Percentiles rank a stretch among this genome's conserved stretches.
These are phyloP conservation scores for Xanthoconium separans DNA, from an alignment of 1,284 basidiomycete genomes.

Conservation along the genomic window DNA sequence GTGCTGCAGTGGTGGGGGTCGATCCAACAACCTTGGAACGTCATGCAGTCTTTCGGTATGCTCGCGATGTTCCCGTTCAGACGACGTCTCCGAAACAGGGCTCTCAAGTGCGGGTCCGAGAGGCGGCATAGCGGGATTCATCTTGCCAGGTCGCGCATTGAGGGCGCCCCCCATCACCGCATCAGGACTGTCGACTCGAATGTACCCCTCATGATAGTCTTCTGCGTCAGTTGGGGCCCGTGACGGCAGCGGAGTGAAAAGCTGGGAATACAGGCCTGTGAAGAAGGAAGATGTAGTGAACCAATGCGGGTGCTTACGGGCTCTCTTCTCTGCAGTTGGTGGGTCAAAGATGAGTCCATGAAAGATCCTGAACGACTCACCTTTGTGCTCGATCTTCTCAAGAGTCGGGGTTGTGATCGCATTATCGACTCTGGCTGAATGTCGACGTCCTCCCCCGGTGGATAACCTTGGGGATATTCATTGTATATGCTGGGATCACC, in stretches of 20 bases:
- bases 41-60: slow-evolving; percentile 17
- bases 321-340: slow-evolving; percentile 28
- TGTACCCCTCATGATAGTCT: slow-evolving; percentile 31
- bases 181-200: slow-evolving; percentile 33
- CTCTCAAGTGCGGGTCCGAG: slow-evolving; percentile 20
- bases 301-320: slow-evolving; percentile 25
- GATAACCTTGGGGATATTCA: slow-evolving; percentile 34
- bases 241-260: slow-evolving; percentile 35
- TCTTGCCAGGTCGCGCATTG: slow-evolving; percentile 32
- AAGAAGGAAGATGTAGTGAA: slow-evolving; percentile 5
- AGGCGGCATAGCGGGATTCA: slow-evolving; percentile 22
- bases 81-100: slow-evolving; percentile 22
- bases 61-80: slow-evolving; percentile 28
- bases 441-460: slow-evolving; percentile 19
- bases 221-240: slow-evolving; percentile 34
- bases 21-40: slow-evolving; percentile 27
- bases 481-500: slow-evolving; percentile 27
- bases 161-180: slow-evolving; percentile 34
- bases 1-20: slow-evolving; percentile 20
- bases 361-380: slow-evolving; percentile 13
- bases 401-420: slow-evolving; percentile 23
- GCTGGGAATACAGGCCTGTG: slow-evolving; percentile 13
- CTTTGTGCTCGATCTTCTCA: slow-evolving; percentile 32
- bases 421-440: slow-evolving; percentile 25
- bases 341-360: slow-evolving; percentile 13